Base-by-base conservation (phyloP, 805 yeast genomes). In the Yamadazyma takamatsuzukensis region DNA sequence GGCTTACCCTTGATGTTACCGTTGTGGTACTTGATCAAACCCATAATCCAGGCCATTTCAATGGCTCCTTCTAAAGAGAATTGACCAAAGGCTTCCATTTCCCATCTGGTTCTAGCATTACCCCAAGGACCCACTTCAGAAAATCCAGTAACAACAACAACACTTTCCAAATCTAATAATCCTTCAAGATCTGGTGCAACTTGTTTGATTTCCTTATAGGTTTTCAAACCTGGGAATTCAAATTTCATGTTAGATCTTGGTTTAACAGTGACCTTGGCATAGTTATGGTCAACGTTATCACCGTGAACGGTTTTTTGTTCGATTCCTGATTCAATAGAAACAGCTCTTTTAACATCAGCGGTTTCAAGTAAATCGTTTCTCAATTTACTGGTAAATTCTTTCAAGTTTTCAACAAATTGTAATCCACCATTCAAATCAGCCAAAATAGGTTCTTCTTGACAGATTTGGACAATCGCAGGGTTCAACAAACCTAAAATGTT, bases 41-140 rank as follows among this genome's bases (percentile, higher is more conserved):
- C 97, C 97, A 93, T 93, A 51, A 93, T 89, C 97, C 97, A 93
- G 30, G 99, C 97, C 95, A 93, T 89, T 70, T 93, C 98, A 56
- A 93, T 83, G 56, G 96, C 83, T 55, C 98, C 98, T 68, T 93
- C 98, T 50, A 93, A 70, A 7, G 97, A 89, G 67, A 93, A 93
- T 56, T 84, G 87, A 53, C 98, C 98, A 40, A 61, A 48, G 28
- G 97, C 86, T 70, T 93, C 98, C 95, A 93, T 93, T 67, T 93
- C 97, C 98, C 98, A 93, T 74, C 98, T 80, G 36, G 98, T 93
- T 76, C 97, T 84, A 23, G 98, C 68, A 61, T 89, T 88, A 77
- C 98, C 98, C 96, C 97, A 94, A 54, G 98, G 98, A 57, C 97
- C 94, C 49, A 93, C 97, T 69, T 93, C 99, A 44, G 96, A 72